Evolutionary conservation across 2,329 filamentous ascomycete genomes (phyloP).

Genomic region (Calonectria pseudoturangicola): DNA sequence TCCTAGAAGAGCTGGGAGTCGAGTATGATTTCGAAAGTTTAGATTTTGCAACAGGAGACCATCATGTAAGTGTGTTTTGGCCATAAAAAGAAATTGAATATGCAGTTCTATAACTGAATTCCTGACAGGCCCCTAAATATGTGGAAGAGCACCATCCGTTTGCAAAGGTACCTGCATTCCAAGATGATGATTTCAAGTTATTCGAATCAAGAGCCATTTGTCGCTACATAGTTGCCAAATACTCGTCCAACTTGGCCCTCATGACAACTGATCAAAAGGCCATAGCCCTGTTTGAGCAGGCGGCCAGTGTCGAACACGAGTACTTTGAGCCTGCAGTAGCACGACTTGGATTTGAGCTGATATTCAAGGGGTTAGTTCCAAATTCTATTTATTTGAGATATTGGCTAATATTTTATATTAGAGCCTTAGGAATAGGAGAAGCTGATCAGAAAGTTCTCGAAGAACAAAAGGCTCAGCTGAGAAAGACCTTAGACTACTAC

Average conservation of each 20-base stretch:
- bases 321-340: slow-evolving; percentile 19
- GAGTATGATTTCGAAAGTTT: slow-evolving; percentile 6
- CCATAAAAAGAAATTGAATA: too few relatives aligned
- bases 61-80: slow-evolving; percentile 1
- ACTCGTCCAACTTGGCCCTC: neutral
- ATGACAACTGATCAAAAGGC: neutral
- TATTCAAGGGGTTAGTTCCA: slow-evolving; percentile 8
- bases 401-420: neutral
- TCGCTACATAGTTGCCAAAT: slow-evolving; percentile 1
- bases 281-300: slow-evolving; percentile 7
- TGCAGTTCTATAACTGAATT: too few relatives aligned
- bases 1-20: slow-evolving; percentile 3
- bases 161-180: slow-evolving; percentile 23
- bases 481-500: neutral
- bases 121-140: neutral
- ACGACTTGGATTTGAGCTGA: slow-evolving; percentile 17
- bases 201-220: slow-evolving; percentile 20
- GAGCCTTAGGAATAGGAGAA: slow-evolving; percentile 7
- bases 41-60: slow-evolving; percentile 8
- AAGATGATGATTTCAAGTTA: neutral
- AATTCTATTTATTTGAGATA: neutral
- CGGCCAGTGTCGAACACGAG: slow-evolving; percentile 6
- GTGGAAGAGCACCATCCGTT: slow-evolving; percentile 18
- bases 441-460: neutral
- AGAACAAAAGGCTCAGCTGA: slow-evolving; percentile 9